Evolutionary conservation across 805 yeast species (phyloP), one percentile per base, ranked within the genome.

Genomic region (Candida taoyuanica): DNA sequence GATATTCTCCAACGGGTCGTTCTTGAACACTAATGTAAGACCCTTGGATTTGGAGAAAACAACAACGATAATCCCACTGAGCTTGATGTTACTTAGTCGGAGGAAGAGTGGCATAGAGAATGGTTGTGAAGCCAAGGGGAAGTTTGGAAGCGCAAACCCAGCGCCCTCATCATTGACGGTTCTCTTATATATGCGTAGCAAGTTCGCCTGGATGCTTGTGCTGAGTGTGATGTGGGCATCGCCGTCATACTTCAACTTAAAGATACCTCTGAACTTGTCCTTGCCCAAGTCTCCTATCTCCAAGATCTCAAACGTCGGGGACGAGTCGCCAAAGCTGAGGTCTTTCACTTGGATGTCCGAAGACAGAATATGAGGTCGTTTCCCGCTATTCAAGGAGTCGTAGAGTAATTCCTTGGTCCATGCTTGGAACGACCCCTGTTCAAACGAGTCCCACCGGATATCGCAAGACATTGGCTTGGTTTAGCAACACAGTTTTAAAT

Each of bases 11-110:
- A 87, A 67, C 1, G 96, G 96, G 59, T 87, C 96, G 59, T 87
- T 87, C 50, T 89, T 74, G 63, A 87, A 87, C 21, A 87, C 96
- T 29, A 87, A 65, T 0, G 96, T 87, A 40, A 87, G 69, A 1
- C 96, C 96, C 53, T 85, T 85, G 4, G 83, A 70, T 52, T 84
- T 81, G 20, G 83, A 76, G 57, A 84, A 87, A 4, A 87, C 96
- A 44, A 86, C 77, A 37, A 87, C 82, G 17, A 89, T 87, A 42
- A 88, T 87, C 2, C 95, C 93, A 40, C 80, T 75, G 36, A 87
- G 68, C 49, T 72, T 71, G 44, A 87, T 80, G 39, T 83, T 80
- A 29, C 87, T 75, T 37, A 87, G 64, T 28, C 81, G 80, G 50
- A 87, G 67, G 55, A 83, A 85, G 48, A 87, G 68, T 5, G 96